These are phyloP conservation scores for Amphicarpaea edgeworthii DNA, from an alignment of 306 rosid genomes.

Conservation along the genomic window DNA sequence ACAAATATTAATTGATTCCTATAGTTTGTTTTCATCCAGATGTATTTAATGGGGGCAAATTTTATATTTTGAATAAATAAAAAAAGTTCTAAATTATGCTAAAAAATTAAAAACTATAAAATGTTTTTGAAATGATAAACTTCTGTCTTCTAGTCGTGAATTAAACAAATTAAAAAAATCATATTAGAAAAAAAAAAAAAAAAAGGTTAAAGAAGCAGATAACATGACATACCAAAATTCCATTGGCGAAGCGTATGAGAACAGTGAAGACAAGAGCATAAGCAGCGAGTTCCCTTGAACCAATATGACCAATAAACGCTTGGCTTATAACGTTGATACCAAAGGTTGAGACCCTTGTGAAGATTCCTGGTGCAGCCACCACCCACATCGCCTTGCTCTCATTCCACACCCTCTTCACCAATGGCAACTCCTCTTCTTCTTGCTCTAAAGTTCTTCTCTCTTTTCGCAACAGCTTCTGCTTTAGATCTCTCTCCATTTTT, in stretches of 20 bases:
- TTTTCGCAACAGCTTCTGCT: conserved; percentile 32
- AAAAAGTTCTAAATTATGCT: too few relatives aligned
- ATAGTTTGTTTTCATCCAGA: too few relatives aligned
- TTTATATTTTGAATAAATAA: too few relatives aligned
- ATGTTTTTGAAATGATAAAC: too few relatives aligned
- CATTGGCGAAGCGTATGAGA: conserved; percentile 59
- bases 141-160: too few relatives aligned
- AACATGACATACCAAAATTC: conserved; percentile 58
- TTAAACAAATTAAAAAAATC: too few relatives aligned
- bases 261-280: conserved; percentile 59
- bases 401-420: conserved; percentile 49
- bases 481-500: conserved; percentile 38
- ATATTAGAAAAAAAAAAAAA: too few relatives aligned
- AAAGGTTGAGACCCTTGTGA: conserved; percentile 55
- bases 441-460: not conserved
- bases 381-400: conserved; percentile 59
- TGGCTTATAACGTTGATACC: conserved; percentile 62
- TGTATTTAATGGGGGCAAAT: too few relatives aligned
- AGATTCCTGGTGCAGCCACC: conserved; percentile 64
- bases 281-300: conserved; percentile 56
- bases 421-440: conserved; percentile 30
- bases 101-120: too few relatives aligned
- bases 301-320: conserved; percentile 17
- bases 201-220: too few relatives aligned
- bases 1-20: too few relatives aligned